These are phyloP conservation scores for Calonectria hawksworthii DNA, from an alignment of 2,329 filamentous ascomycete species.

Conservation along the genomic window DNA sequence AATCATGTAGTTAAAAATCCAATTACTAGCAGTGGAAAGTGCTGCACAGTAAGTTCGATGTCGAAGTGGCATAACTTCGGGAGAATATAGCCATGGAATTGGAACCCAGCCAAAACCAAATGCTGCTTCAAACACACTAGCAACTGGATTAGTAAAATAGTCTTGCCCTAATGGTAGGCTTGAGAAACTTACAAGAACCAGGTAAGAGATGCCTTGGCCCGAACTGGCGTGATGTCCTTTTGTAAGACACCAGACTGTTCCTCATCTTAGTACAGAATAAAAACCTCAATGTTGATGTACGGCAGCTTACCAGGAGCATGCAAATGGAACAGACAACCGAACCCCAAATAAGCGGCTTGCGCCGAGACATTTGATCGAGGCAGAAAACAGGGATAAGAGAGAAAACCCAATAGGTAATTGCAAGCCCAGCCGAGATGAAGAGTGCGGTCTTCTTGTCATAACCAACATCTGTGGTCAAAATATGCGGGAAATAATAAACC, in stretches of 20 bases:
- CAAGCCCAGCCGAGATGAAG: neutral
- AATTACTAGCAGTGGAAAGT: conserved; percentile 70
- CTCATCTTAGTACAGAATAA: neutral
- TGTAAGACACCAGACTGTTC: neutral
- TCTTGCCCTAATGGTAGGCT: neutral
- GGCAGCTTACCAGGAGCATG: neutral
- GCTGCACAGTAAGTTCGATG: conserved; percentile 70
- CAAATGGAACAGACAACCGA: neutral
- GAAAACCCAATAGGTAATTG: neutral
- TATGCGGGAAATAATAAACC: neutral
- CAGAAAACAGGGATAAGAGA: neutral
- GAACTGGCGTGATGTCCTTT: neutral
- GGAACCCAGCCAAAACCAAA: conserved; percentile 65
- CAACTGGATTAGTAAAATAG: neutral
- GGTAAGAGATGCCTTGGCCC: neutral
- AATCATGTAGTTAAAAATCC: conserved; percentile 78
- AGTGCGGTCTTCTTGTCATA: neutral
- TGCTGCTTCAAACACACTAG: neutral
- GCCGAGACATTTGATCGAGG: neutral
- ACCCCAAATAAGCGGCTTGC: neutral
- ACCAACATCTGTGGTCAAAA: neutral
- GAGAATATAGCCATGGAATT: conserved; percentile 72
- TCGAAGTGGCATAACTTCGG: conserved; percentile 72
- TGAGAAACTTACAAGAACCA: neutral
- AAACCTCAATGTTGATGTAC: neutral